These are phyloP conservation scores for Trematosphaeria pertusa DNA, from an alignment of 2,329 filamentous ascomycete genomes.

Conservation along the genomic window DNA sequence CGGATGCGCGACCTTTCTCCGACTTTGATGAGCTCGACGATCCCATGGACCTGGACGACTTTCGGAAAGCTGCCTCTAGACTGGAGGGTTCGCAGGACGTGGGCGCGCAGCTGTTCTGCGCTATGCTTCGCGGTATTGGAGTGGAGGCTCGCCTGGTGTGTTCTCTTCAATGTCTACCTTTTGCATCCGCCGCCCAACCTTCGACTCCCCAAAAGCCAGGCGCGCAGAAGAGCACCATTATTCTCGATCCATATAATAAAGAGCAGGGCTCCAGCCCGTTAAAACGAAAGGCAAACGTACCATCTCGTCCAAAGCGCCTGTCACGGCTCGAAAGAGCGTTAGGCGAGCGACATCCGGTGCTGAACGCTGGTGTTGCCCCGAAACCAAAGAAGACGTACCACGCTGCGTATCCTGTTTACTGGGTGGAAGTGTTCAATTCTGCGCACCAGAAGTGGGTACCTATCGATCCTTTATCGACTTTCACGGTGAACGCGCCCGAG, in stretches of 20 bases:
- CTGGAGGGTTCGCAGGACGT: slow-evolving; percentile 86
- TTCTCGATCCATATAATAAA: slow-evolving; percentile 42
- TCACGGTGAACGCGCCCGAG: slow-evolving; percentile 75
- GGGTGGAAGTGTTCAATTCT: slow-evolving; percentile 90
- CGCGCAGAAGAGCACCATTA: slow-evolving; percentile 29
- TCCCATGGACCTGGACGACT: slow-evolving; percentile 74
- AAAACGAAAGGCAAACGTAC: slow-evolving; percentile 24
- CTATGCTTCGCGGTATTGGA: slow-evolving; percentile 81
- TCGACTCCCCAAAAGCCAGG: slow-evolving; percentile 34
- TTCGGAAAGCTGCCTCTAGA: slow-evolving; percentile 70
- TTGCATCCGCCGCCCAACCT: slow-evolving; percentile 55
- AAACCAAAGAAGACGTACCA: slow-evolving; percentile 63
- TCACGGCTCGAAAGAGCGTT: slow-evolving; percentile 42
- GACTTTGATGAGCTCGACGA: slow-evolving; percentile 69
- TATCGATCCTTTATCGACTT: slow-evolving; percentile 83
- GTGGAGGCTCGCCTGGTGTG: slow-evolving; percentile 85
- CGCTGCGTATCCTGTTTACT: slow-evolving; percentile 84
- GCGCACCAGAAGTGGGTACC: slow-evolving; percentile 91
- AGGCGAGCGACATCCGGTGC: slow-evolving; percentile 34
- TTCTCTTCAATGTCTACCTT: slow-evolving; percentile 83
- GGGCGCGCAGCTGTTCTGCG: slow-evolving; percentile 89
- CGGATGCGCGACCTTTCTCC: slow-evolving; percentile 59
- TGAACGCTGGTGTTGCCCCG: slow-evolving; percentile 38
- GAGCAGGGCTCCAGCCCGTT: slow-evolving; percentile 20
- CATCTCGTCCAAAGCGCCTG: slow-evolving; percentile 36